Percentiles rank a stretch among this genome's conserved stretches.
Evolutionary conservation across 768 basidiomycete species (phyloP).

Genomic region (Serendipita sp.): DNA sequence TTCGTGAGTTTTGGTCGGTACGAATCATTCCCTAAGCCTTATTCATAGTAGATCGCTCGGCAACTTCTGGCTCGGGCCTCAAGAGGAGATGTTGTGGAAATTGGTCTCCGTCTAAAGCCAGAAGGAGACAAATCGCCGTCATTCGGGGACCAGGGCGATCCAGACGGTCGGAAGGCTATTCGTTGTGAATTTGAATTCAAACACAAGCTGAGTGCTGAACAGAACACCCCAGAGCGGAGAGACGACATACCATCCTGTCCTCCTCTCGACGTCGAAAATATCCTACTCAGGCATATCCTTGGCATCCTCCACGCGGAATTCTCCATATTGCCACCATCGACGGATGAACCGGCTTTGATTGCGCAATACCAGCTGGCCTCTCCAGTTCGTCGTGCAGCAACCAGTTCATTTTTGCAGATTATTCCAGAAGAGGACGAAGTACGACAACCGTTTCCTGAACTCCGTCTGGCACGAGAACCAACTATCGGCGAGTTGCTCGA

Average conservation of each 20-base stretch:
- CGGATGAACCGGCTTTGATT: not conserved
- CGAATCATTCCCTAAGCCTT: not conserved
- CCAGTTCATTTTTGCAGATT: slow-evolving; percentile 18
- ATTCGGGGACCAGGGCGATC: not conserved
- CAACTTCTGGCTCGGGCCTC: slow-evolving; percentile 60
- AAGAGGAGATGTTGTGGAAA: slow-evolving; percentile 66
- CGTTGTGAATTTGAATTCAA: not conserved
- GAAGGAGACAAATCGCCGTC: not conserved
- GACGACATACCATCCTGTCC: not conserved
- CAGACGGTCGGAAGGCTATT: not conserved
- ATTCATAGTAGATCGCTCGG: slow-evolving; percentile 43
- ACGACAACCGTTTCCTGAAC: slow-evolving; percentile 30
- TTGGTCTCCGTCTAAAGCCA: slow-evolving; percentile 51
- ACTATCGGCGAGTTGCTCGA: slow-evolving; percentile 57
- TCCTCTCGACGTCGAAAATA: not conserved
- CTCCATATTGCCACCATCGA: not conserved
- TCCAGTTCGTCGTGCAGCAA: slow-evolving; percentile 3
- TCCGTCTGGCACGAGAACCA: slow-evolving; percentile 49
- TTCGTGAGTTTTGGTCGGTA: slow-evolving; percentile 44
- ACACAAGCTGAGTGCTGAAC: not conserved
- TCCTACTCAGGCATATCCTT: not conserved
- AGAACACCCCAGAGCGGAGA: too few species aligned
- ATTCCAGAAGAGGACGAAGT: slow-evolving; percentile 33
- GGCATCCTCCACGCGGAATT: not conserved
- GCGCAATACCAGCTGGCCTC: not conserved